Evolutionary conservation across 2,329 filamentous ascomycete species (phyloP).

Genomic region (Geoglossum cookeanum): DNA sequence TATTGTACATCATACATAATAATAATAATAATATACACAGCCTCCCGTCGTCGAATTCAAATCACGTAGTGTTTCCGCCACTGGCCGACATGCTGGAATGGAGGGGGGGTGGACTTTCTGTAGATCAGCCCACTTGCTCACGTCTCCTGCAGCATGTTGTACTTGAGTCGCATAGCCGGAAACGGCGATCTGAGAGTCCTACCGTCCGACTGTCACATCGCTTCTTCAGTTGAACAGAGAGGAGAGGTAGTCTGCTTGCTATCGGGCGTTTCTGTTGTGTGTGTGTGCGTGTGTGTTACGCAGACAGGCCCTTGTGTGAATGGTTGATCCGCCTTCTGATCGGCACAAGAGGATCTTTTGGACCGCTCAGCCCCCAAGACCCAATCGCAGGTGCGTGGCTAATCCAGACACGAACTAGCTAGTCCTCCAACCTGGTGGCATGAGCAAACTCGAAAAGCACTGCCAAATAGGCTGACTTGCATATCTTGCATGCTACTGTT

Average conservation of each 20-base stretch:
- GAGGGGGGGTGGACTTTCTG: too few relatives aligned
- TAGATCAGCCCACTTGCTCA: not conserved
- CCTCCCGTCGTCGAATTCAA: too few relatives aligned
- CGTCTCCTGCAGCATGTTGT: not conserved
- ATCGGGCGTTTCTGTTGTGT: not conserved
- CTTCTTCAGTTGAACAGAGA: not conserved
- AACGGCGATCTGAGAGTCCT: not conserved
- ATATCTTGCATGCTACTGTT: not conserved
- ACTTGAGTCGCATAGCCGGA: not conserved
- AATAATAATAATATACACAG: too few relatives aligned
- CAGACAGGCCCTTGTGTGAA: not conserved
- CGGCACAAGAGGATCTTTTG: not conserved
- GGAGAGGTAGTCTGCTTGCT: too few relatives aligned
- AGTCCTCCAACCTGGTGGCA: not conserved
- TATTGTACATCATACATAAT: too few relatives aligned
- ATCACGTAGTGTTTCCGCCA: too few relatives aligned
- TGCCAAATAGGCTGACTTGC: not conserved
- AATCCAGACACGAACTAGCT: not conserved
- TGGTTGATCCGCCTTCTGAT: not conserved
- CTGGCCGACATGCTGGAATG: too few relatives aligned
- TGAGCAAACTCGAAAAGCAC: not conserved
- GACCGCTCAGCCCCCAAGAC: not conserved
- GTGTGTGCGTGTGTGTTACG: not conserved
- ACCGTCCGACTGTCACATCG: not conserved
- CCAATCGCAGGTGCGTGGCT: not conserved